A percentile compares a stretch with the other conserved stretches of the same genome.
Evolutionary conservation across 1,139 yeast species (phyloP).

Genomic region (Taphrina confusa): DNA sequence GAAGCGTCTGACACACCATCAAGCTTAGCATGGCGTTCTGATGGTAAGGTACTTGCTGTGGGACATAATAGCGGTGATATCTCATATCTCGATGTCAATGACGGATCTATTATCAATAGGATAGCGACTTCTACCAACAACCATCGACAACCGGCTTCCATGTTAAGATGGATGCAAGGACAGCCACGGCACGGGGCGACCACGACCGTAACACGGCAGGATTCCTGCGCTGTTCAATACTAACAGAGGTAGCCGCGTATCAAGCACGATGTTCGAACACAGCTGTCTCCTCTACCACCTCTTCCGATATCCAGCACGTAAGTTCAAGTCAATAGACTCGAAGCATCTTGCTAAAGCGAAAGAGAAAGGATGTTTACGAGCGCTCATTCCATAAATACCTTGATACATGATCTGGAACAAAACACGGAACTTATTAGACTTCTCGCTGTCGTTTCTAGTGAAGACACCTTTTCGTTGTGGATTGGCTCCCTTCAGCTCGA

Average conservation of each 20-base stretch:
- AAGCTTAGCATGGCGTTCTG: constrained; percentile 40
- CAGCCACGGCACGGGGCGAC: too few relatives aligned
- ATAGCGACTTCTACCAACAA: neutral
- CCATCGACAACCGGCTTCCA: neutral
- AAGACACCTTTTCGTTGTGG: neutral
- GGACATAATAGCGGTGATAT: constrained; percentile 38
- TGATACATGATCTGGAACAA: constrained; percentile 26
- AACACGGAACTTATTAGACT: neutral
- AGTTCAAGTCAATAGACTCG: too few relatives aligned
- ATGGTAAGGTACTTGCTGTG: constrained; percentile 41
- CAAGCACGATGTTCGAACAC: constrained; percentile 7
- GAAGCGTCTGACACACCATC: constrained; percentile 23
- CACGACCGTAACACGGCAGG: too few relatives aligned
- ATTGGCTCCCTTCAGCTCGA: constrained; percentile 12
- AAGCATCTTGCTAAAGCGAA: neutral
- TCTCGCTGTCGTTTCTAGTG: neutral
- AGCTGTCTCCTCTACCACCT: constrained; percentile 11
- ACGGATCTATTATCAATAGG: constrained; percentile 37
- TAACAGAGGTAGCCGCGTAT: neutral
- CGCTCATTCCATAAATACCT: constrained; percentile 5
- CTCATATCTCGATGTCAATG: constrained; percentile 40
- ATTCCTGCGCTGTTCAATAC: too few relatives aligned
- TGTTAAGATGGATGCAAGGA: constrained; percentile 9
- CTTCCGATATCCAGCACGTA: constrained; percentile 14
- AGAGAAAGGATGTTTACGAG: constrained; percentile 12